Percentiles rank a stretch among this genome's conserved stretches.
phyloP scores from a whole-genome alignment of 2,329 filamentous ascomycete species.

The Colletotrichum plurivorum region DNA sequence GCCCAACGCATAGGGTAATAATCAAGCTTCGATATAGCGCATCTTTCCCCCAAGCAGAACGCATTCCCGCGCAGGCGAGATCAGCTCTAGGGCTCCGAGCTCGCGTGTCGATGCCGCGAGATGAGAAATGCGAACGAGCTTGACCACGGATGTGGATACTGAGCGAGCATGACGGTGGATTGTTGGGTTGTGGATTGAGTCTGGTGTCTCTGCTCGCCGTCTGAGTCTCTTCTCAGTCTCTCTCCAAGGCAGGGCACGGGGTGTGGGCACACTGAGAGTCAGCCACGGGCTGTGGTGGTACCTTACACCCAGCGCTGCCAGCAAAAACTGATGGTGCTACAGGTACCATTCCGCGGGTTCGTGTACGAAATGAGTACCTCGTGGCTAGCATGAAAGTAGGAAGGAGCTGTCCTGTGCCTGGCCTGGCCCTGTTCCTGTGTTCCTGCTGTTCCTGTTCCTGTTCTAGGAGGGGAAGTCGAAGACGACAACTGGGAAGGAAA shows the following conservation, averaged over 20 bases:
- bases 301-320: no score
- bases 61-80: constrained; percentile 19
- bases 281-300: no score
- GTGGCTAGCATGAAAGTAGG: constrained; percentile 4
- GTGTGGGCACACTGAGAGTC: no score
- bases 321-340: no score
- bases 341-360: no score
- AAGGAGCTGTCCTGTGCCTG: constrained; percentile 20
- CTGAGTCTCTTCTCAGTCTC: no score
- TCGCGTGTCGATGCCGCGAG: constrained; percentile 4
- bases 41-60: constrained; percentile 15
- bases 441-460: constrained; percentile 21
- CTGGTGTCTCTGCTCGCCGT: no score
- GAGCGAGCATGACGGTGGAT: no score
- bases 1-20: constrained; percentile 1
- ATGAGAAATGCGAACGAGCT: constrained; percentile 13
- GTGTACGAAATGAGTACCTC: neutral
- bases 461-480: constrained; percentile 7
- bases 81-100: constrained; percentile 3
- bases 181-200: no score
- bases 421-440: constrained; percentile 1
- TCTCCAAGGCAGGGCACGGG: no score
- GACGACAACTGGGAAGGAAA: neutral
- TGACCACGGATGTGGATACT: constrained; percentile 9
- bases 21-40: constrained; percentile 6